These are phyloP conservation scores for Apiospora kogelbergensis DNA, from an alignment of 2,329 filamentous ascomycete genomes.

Conservation along the genomic window DNA sequence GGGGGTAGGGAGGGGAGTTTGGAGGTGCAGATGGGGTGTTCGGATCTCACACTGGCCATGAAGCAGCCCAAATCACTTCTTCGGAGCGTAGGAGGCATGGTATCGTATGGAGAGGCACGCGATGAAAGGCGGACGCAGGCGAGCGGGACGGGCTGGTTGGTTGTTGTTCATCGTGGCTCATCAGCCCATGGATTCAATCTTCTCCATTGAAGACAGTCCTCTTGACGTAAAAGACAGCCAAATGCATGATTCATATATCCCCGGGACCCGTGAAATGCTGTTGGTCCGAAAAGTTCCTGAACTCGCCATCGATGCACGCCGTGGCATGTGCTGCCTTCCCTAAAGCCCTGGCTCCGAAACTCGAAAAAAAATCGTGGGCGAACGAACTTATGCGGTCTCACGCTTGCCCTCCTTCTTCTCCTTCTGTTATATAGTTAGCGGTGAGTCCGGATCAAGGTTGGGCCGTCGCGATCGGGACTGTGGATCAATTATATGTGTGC, in stretches of 20 bases:
- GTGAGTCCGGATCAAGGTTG: not conserved
- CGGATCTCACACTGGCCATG: not conserved
- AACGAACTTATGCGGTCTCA: constrained; percentile 64
- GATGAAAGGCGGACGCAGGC: not conserved
- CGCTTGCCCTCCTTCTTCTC: constrained; percentile 96
- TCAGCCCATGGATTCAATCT: constrained; percentile 30
- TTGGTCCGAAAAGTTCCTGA: constrained; percentile 28
- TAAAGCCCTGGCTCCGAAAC: constrained; percentile 18
- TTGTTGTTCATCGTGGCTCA: constrained; percentile 29
- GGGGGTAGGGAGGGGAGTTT: not conserved
- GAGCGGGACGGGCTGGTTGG: constrained; percentile 14
- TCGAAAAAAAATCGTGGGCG: constrained; percentile 18
- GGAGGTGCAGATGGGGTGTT: not conserved
- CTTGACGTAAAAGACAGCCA: constrained; percentile 26
- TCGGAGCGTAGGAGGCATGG: not conserved
- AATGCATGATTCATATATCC: constrained; percentile 35
- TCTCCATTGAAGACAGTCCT: constrained; percentile 29
- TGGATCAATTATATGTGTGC: not conserved
- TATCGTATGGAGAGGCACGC: not conserved
- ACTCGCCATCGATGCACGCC: constrained; percentile 31
- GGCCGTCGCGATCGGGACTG: not conserved
- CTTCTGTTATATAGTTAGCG: constrained; percentile 55
- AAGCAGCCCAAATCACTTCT: not conserved
- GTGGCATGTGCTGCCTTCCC: constrained; percentile 18
- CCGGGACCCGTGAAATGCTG: constrained; percentile 26